Conservation (phyloP, 1,139 yeast genomes). For the Taphrina confusa region DNA sequence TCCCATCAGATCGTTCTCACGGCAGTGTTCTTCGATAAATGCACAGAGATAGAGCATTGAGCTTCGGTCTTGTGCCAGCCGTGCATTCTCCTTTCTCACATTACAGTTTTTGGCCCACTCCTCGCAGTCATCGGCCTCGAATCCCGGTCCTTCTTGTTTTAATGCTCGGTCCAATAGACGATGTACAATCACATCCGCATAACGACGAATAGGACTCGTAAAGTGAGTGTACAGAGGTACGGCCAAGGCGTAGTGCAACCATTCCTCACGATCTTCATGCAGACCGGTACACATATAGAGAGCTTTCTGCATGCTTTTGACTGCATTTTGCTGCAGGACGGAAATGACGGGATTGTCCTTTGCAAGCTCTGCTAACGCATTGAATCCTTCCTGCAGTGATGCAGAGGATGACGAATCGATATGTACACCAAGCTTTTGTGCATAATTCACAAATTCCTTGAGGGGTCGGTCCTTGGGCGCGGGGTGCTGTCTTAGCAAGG, state of each 20-base stretch:
- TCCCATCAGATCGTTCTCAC: conserved; percentile 71
- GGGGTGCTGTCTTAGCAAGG: conserved; percentile 84
- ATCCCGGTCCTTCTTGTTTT: conserved; percentile 42
- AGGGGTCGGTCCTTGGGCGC: conserved; percentile 81
- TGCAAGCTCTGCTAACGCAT: conserved; percentile 57
- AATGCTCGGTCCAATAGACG: conserved; percentile 81
- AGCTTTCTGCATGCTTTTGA: conserved; percentile 82
- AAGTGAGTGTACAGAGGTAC: conserved; percentile 89
- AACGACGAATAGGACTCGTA: conserved; percentile 90
- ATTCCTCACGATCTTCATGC: conserved; percentile 69
- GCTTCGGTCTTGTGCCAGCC: conserved; percentile 90
- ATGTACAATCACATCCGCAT: conserved; percentile 89
- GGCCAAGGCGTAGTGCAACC: conserved; percentile 75
- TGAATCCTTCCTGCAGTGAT: conserved; percentile 69
- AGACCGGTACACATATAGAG: conserved; percentile 87
- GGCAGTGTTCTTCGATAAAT: conserved; percentile 52
- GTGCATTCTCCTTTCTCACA: conserved; percentile 92
- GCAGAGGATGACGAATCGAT: conserved; percentile 77
- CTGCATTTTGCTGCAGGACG: conserved; percentile 76
- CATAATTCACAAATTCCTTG: conserved; percentile 74
- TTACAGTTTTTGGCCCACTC: conserved; percentile 80
- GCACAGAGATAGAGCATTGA: conserved; percentile 82
- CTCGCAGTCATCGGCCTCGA: conserved; percentile 23
- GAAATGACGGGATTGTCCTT: conserved; percentile 54
- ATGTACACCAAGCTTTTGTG: conserved; percentile 58